phyloP scores from a whole-genome alignment of 169 alveolate species.

The Cryptosporidium bovis region DNA sequence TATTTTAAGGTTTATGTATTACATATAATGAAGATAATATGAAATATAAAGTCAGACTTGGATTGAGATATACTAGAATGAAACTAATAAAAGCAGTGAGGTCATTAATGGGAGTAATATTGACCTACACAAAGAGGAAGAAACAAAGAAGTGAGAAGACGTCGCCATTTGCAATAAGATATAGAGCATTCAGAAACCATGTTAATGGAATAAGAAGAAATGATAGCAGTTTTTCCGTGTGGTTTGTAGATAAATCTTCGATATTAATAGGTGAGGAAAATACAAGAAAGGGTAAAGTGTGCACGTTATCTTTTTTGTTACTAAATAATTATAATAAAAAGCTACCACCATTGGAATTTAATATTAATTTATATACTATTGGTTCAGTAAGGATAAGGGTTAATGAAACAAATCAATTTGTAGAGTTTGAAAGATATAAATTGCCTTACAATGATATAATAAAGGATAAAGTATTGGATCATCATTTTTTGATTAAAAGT shows the following conservation, averaged over 20 bases:
- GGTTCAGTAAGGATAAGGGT: conserved; percentile 34
- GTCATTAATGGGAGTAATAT: conserved; percentile 11
- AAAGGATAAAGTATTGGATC: conserved; percentile 34
- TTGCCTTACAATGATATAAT: conserved; percentile 27
- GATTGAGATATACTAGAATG: conserved; percentile 18
- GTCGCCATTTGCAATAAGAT: conserved; percentile 68
- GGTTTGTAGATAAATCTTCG: conserved; percentile 38
- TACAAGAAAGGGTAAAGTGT: background rate
- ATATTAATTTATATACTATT: conserved; percentile 24
- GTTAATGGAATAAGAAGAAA: conserved; percentile 8
- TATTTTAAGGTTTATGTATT: background rate
- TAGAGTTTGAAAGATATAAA: conserved; percentile 26
- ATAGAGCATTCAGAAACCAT: conserved; percentile 35
- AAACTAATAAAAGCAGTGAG: conserved; percentile 34
- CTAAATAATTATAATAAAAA: conserved; percentile 22
- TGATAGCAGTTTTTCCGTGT: conserved; percentile 8
- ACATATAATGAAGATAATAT: conserved; percentile 23
- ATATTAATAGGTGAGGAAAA: conserved; percentile 25
- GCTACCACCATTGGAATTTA: conserved; percentile 36
- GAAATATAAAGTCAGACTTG: background rate
- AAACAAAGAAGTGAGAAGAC: conserved; percentile 46
- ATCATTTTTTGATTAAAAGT: conserved; percentile 9
- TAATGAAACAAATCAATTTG: conserved; percentile 47
- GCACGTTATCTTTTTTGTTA: conserved; percentile 33
- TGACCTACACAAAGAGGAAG: conserved; percentile 36